Evolutionary conservation across 495 filamentous ascomycete genomes (phyloP), one percentile per base, ranked within the genome.

Genomic region (Penicillium bialowiezense): DNA sequence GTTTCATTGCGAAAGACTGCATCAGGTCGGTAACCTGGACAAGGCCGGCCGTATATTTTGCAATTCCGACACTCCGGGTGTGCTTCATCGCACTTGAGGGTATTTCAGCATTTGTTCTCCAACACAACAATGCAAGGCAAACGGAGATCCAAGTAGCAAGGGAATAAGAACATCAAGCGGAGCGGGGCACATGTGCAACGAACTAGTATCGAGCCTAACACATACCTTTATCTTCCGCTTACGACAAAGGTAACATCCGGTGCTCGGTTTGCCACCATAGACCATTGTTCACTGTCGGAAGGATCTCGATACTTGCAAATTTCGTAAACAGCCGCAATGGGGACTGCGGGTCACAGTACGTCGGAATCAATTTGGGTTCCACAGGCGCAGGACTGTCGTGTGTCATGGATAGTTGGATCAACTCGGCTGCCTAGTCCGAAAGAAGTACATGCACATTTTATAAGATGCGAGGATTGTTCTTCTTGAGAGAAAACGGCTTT

Each of bases 191-290:
- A n/a, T n/a, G n/a, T n/a, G n/a, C n/a, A 35, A 23, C 35, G 48
- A 35, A 12, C 12, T 33, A 50, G 5, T 43, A 38, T 51, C 43
- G 44, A 34, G 20, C 18, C 46, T 19, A 39, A 20, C 39, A 60
- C 60, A 52, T 69, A 74, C 72, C 71, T 74, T 75, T 50, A 75
- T 74, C 58, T 74, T 75, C 43, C 71, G 65, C 48, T 67, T 72
- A 53, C 72, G 72, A 58, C 72, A 75, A 54, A 73, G 52, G 59
- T 72, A 56, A 64, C 72, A 75, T 55, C 72, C 72, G 23, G 68
- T 73, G 55, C 72, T 75, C 19, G 71, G 69, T 39, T 70, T 74
- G 9, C 69, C 72, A 34, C 64, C 67, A 62, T 74, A 75, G 15
- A 75, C 72, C 72, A 75, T 75, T 48, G 35, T 54, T 68, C 48